A percentile compares a stretch with the other conserved stretches of the same genome.
These are phyloP conservation scores for Vaucheria bursata DNA, from an alignment of 352 stramenopile species.

Conservation along the genomic window DNA sequence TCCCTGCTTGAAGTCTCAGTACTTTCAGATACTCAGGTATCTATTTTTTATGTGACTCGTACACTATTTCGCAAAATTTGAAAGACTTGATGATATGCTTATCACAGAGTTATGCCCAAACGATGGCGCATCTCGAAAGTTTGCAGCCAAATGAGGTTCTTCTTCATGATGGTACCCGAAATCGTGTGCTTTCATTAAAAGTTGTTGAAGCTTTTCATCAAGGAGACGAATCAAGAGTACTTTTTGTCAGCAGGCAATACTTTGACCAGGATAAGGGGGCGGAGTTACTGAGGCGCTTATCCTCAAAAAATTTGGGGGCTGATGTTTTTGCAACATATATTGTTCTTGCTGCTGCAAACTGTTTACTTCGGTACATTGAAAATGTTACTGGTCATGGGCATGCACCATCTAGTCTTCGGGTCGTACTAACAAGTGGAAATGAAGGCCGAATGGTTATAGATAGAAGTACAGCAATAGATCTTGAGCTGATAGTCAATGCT, in stretches of 20 bases:
- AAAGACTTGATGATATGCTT: not conserved
- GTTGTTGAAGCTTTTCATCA: conserved; percentile 33
- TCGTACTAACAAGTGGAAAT: conserved; percentile 12
- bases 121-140: conserved; percentile 21
- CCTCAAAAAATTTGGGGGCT: conserved; percentile 10
- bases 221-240: conserved; percentile 10
- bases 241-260: conserved; percentile 43
- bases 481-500: conserved; percentile 34
- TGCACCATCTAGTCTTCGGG: conserved; percentile 13
- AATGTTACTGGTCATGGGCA: conserved; percentile 16
- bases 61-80: not conserved
- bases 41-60: not conserved
- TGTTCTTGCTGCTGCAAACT: conserved; percentile 31
- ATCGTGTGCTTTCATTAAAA: conserved; percentile 36
- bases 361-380: conserved; percentile 35
- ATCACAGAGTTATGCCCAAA: conserved; percentile 47
- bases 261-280: conserved; percentile 48
- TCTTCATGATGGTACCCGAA: conserved; percentile 42
- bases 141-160: conserved; percentile 43
- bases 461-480: conserved; percentile 28
- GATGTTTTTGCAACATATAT: conserved; percentile 41
- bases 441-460: conserved; percentile 35
- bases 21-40: not conserved
- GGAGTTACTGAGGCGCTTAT: conserved; percentile 16
- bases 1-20: conserved; percentile 19